These are phyloP conservation scores for Lenwebbia sp. DNA, from an alignment of 345 rosid species.

Conservation along the genomic window DNA sequence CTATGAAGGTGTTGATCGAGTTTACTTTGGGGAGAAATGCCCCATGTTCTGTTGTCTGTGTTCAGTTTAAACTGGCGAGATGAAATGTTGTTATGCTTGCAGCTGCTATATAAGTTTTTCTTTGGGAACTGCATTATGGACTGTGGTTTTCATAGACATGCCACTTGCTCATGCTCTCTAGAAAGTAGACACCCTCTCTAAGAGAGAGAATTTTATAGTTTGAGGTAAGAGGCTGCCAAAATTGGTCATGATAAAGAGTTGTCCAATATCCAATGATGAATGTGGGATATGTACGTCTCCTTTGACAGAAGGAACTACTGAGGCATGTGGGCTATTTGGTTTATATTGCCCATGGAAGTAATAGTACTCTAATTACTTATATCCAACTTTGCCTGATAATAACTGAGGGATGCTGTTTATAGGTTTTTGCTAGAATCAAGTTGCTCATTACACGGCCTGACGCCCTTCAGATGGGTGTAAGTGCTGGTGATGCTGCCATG, in stretches of 20 bases:
- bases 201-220: background rate
- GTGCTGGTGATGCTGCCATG: constrained; percentile 92
- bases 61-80: background rate
- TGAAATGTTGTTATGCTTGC: background rate
- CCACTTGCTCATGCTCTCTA: background rate
- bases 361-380: background rate
- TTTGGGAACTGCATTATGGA: background rate
- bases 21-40: background rate
- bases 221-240: background rate
- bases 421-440: constrained; percentile 76
- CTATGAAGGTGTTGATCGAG: background rate
- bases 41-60: background rate
- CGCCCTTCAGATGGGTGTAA: constrained; percentile 57
- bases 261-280: background rate
- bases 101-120: background rate
- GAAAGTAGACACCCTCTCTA: background rate
- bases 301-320: background rate
- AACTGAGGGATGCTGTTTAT: background rate
- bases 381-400: background rate
- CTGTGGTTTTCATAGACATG: background rate
- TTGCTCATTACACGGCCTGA: constrained; percentile 54
- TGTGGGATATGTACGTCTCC: background rate
- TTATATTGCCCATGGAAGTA: background rate
- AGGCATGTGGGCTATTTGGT: background rate
- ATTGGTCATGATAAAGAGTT: background rate